These are phyloP conservation scores for Phialophora macrospora DNA, from an alignment of 2,329 filamentous ascomycete species.

Conservation along the genomic window DNA sequence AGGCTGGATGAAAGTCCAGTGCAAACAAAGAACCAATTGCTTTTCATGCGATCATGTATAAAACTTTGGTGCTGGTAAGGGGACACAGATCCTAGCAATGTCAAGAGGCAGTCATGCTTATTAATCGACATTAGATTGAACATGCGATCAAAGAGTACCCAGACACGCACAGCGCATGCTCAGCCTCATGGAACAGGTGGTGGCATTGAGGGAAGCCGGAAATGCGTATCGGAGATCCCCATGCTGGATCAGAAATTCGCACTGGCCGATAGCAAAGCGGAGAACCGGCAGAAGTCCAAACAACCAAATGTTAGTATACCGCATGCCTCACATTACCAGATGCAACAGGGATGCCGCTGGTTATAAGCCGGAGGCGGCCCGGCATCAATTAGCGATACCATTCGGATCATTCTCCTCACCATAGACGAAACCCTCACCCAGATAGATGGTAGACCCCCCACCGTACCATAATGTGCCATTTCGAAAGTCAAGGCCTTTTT, in stretches of 20 bases:
- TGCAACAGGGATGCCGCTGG: not conserved
- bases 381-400: not conserved
- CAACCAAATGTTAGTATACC: not conserved
- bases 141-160: not conserved
- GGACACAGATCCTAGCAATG: not conserved
- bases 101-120: slow-evolving; percentile 4
- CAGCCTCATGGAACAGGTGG: slow-evolving; percentile 1
- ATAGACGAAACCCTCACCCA: slow-evolving; percentile 48
- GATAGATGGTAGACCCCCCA: slow-evolving; percentile 70
- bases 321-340: not conserved
- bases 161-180: not conserved
- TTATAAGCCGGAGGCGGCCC: not conserved
- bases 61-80: not conserved
- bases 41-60: not conserved
- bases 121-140: slow-evolving; percentile 4
- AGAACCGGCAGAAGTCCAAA: not conserved
- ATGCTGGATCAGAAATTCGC: not conserved
- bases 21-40: not conserved
- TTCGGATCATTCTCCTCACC: slow-evolving; percentile 22
- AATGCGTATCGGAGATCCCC: not conserved
- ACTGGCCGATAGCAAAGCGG: not conserved
- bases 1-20: not conserved
- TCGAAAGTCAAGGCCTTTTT: slow-evolving; percentile 76
- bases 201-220: not conserved
- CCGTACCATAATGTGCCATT: slow-evolving; percentile 86